Base-by-base conservation (phyloP, 2,329 filamentous ascomycete genomes). In the Talaromyces sp. region DNA sequence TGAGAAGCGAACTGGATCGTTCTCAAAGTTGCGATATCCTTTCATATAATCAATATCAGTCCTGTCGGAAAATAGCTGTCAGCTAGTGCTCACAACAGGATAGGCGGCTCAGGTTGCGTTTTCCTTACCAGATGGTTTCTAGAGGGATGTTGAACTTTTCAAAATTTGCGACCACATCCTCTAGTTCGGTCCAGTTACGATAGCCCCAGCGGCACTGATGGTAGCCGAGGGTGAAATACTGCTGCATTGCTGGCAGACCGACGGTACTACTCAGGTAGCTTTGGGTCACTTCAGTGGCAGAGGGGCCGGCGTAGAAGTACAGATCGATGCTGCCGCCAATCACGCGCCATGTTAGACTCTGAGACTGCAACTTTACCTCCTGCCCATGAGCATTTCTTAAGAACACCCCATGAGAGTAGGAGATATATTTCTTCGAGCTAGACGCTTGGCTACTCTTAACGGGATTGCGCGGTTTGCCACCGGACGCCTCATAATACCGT, bases 141-240 rank as follows among this genome's bases (percentile, higher is more conserved):
- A 40, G 37, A 7, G 37, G 37, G 8, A 40, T 40, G 19, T 21
- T 40, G 19, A 17, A 17, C 9, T 17, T 17, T 9, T 40, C 19
- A 17, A 19, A 40, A 15, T 40, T 40, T 40, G 17, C 37, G 7
- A 40, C 37, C 17, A 40, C 37, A 10, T 40, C 7, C 37, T 40
- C 37, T 19, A 40, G 17, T 17, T 19, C 19, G 2, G 37, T 19
- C 19, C 17, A 17, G 8, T 89, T 90, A 39, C 80, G 76, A 69
- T 94, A 94, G 0, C 89, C 90, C 85, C 89, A 94, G 60, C 89
- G 81, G 65, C 89, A 93, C 69, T 95, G 89, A 63, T 95, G 90
- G 68, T 82, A 93, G 0, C 91, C 91, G 60, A 95, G 84, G 0
- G 86, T 84, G 79, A 84, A 93, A 74, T 94, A 94, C 64, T 89